Conservation (phyloP, 2,329 filamentous ascomycete species). For the Helotiales sp. region DNA sequence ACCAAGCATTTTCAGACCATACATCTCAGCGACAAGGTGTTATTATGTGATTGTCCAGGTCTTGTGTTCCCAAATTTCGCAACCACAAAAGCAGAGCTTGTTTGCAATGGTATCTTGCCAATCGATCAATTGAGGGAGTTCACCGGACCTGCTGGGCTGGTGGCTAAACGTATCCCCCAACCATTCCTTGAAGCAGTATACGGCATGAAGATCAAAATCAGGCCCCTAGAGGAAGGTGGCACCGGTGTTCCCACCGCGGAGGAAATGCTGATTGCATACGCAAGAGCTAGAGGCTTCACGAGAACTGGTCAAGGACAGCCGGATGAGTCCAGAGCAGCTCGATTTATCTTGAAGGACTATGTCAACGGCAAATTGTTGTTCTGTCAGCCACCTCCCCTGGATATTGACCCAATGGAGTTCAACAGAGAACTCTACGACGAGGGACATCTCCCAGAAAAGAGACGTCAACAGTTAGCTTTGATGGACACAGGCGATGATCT, state of each 20-base stretch:
- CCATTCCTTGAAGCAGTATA: conserved; percentile 90
- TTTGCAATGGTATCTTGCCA: conserved; percentile 90
- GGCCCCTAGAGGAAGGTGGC: conserved; percentile 87
- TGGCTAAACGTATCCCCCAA: conserved; percentile 83
- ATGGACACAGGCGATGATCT: conserved; percentile 38
- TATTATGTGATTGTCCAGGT: conserved; percentile 97
- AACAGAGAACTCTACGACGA: conserved; percentile 88
- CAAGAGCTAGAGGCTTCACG: conserved; percentile 84
- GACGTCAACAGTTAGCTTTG: conserved; percentile 63
- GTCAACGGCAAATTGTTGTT: conserved; percentile 94
- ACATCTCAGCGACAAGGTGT: conserved; percentile 83
- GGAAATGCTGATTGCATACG: conserved; percentile 84
- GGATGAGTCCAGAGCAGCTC: conserved; percentile 87
- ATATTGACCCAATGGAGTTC: conserved; percentile 73
- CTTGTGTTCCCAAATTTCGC: conserved; percentile 98
- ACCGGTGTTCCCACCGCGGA: conserved; percentile 82
- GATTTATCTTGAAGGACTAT: conserved; percentile 93
- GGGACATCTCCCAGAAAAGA: conserved; percentile 77
- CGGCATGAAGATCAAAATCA: conserved; percentile 81
- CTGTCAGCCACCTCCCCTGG: conserved; percentile 79
- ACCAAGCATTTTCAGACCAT: conserved; percentile 99
- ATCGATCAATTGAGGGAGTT: conserved; percentile 96
- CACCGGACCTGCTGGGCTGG: conserved; percentile 80
- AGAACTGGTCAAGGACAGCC: conserved; percentile 88
- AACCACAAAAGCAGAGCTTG: conserved; percentile 91